Base-by-base conservation (phyloP, 2,329 filamentous ascomycete species). In the Calycina herbarum region DNA sequence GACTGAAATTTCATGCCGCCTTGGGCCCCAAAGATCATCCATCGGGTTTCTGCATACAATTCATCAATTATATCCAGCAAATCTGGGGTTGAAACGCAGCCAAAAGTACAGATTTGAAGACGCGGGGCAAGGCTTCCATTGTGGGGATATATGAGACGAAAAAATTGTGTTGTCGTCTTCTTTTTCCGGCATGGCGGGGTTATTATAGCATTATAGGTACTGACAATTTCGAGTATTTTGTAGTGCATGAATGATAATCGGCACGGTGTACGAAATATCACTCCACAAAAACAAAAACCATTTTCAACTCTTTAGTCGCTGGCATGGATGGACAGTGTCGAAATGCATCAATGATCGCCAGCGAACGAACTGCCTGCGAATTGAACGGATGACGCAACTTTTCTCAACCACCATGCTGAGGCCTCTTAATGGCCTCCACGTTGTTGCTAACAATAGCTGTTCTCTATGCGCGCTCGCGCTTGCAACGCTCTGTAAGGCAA, bases 181-280 rank as follows among this genome's bases (percentile, higher is more conserved):
- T 5, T 24, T 54, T 27, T 27, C 11, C n/a, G 7, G 8, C 20
- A 24, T 54, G 24, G 48, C 48, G 48, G 48, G 20, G 48, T 54
- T 54, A 24, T 54, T 27, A 54, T 54, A 24, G 48, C 20, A 54
- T 48, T 10, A 24, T 54, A 60, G 38, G 27, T 60, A n/a, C 17
- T 45, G 35, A 24, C 38, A 48, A 60, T 42, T 60, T 60, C 38
- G 38, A 60, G 20, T 10, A 42, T 45, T 24, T 24, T 60, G n/a
- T n/a, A n/a, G 48, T 64, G 64, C 67, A 70, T 68, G 64, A 60
- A 68, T 64, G 59, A 60, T 31, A 48, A 38, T 29, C 59, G 45
- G n/a, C 45, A 24, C 42, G 42, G n/a, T 20, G 35, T 38, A 40
- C 57, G 57, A 51, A 33, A 42, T 42, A 64, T 51, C 66, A 64